Base-by-base conservation (phyloP, 495 filamentous ascomycete genomes). In the Penicillium chermesinum region DNA sequence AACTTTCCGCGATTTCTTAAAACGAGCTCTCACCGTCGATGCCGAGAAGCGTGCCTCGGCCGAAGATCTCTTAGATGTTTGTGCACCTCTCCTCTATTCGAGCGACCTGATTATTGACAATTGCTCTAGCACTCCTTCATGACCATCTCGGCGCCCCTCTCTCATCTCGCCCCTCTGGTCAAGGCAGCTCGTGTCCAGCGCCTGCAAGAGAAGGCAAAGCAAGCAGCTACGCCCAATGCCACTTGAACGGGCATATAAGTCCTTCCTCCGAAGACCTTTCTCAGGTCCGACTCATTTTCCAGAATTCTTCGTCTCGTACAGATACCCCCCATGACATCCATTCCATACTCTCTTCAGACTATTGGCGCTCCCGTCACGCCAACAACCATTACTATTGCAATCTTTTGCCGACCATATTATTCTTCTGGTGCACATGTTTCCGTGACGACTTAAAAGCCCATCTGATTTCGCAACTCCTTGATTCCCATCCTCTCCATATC, bases 31-130 rank as follows among this genome's bases (percentile, higher is more conserved):
- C 36, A 93, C 91, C 75, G 93, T 98, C 2, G 91, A 96, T 53
- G 91, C 93, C 6, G 93, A 97, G 65, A 95, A 95, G 80, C 78
- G 93, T 67, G 88, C 91, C 12, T 95, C 88, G 55, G 93, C 93
- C 10, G 86, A 94, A 66, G 91, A 96, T 69, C 70, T 98, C 25
- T 74, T 98, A 57, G 82, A 86, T 72, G 91, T 96, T 39, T 36
- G 7, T 16, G 41, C 45, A 7, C 8, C 40, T 43, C 34, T 47
- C 45, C 43, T 9, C 17, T 44, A 38, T 27, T 41, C 27, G 17
- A 14, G 38, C 32, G 18, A 13, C 1, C 14, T 34, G n/a, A 37
- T 51, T 17, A 53, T 70, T 72, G 52, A 76, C 57, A 30, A 21
- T 21, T 41, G 50, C 46, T 45, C 14, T 55, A 98, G 94, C 93